Base-by-base conservation (phyloP, 257 asterid genomes). In the Jasminum sambac region DNA sequence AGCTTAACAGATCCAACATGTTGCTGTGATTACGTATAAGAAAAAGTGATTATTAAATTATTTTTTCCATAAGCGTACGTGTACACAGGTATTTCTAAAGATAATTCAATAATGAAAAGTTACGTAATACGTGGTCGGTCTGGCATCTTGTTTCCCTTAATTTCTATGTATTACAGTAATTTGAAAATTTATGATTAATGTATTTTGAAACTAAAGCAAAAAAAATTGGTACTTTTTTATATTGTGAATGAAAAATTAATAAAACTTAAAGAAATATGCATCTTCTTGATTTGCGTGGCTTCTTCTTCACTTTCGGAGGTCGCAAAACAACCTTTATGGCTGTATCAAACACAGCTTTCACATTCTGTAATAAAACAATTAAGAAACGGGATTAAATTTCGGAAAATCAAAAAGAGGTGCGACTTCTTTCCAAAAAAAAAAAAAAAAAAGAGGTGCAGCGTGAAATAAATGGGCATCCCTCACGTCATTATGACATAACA, bases 281-380 rank as follows among this genome's bases (percentile, higher is more conserved):
- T 85, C 80, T 72, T 80, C 79, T 86, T 67, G 80, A 60, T 74
- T 84, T 92, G 65, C 78, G 72, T 42, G 72, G 70, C 71, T 82
- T 90, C 82, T 83, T 88, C 95, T 83, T 92, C 78, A 41, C 43
- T 80, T 92, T 92, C 4, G 91, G 89, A 30, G 98, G 96, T 63
- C 90, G 86, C 83, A 92, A 72, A 64, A 87, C 96, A 19, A 90
- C 82, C 79, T 92, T 92, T 71, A 92, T 90, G 21, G 96, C 88
- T 30, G 91, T 88, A 69, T 90, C 98, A 63, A 92, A 92, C 30
- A 90, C 96, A 17, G 81, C 64, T 75, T 92, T 90, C 80, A 92
- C 89, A 36, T 92, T 92, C 98, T 92, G 90, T 39, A 81, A 79
- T 61, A 2, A 9, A 8, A 38, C 46, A 66, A n/a, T n/a, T n/a